Conservation (phyloP, 2,329 filamentous ascomycete genomes). For the Colletotrichum agaves region DNA sequence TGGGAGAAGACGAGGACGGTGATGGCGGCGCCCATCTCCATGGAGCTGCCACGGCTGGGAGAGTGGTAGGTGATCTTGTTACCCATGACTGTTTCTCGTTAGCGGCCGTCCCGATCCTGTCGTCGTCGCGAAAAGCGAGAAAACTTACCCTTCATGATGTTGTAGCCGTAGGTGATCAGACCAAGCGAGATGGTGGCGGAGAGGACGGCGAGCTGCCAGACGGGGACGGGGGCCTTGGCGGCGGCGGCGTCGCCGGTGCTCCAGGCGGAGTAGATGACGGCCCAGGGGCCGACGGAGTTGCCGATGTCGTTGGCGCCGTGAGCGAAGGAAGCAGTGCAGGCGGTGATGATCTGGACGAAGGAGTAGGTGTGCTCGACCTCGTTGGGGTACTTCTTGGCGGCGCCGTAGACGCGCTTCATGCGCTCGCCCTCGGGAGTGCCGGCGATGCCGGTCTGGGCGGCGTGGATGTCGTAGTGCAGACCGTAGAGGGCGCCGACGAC, state of each 20-base stretch:
- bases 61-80: conserved; percentile 82
- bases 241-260: conserved; percentile 68
- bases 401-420: conserved; percentile 74
- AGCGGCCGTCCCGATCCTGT: conserved; percentile 23
- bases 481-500: conserved; percentile 76
- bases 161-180: conserved; percentile 81
- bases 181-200: conserved; percentile 72
- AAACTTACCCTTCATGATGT: conserved; percentile 80
- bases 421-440: conserved; percentile 79
- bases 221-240: conserved; percentile 72
- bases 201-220: conserved; percentile 82
- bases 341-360: conserved; percentile 73
- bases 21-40: conserved; percentile 84
- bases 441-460: conserved; percentile 74
- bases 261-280: conserved; percentile 77
- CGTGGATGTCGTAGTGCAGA: conserved; percentile 84
- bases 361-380: conserved; percentile 77
- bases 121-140: too few species aligned
- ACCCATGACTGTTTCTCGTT: conserved; percentile 72
- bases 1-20: conserved; percentile 82
- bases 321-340: conserved; percentile 78
- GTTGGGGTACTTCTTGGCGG: conserved; percentile 74
- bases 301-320: conserved; percentile 84
- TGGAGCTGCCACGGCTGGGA: conserved; percentile 68
- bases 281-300: conserved; percentile 77